Base-by-base conservation (phyloP, 2,329 filamentous ascomycete genomes). In the Capronia americana region DNA sequence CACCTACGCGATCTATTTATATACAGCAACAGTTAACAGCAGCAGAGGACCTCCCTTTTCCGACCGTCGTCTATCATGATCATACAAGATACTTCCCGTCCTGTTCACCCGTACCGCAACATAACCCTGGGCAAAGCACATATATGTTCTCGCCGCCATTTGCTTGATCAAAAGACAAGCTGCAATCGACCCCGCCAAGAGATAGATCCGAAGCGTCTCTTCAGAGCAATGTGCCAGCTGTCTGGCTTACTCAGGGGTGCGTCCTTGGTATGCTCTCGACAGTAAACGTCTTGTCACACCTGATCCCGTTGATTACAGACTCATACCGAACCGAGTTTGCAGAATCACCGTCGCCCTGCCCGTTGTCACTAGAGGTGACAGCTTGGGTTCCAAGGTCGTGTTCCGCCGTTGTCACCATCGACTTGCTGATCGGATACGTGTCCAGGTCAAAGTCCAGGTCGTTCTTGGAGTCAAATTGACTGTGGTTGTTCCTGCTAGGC, bases 251-350 rank as follows among this genome's bases (percentile, higher is more conserved):
- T 66, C 41, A 62, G n/a, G 38, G 51, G n/a, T 48, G 41, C 8
- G 41, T 53, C 17, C 57, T 23, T 8, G 55, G 51, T 26, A 67
- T 30, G 11, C 64, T 63, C 63, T 63, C 58, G 14, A 68, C 68
- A 14, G 68, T 61, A 46, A 70, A 70, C 8, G 65, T 66, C 41
- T 60, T 63, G 34, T 70, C 68, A 26, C 65, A 63, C 53, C 65
- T 61, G 24, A 70, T 70, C 32, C 62, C 65, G 11, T 65, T 50
- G 12, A 55, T 28, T 14, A 12, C 50, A 8, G 41, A 48, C 12
- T 64, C 64, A 57, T 62, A 61, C n/a, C 63, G 50, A 14, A 38
- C 57, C 6, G 62, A 64, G 57, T 38, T 64, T 7, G 61, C 64
- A 8, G 63, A 67, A n/a, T 66, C 67, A 17, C 23, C 59, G 44